Conservation (phyloP, 148 eudicot genomes). For the Selenicereus undatus region DNA sequence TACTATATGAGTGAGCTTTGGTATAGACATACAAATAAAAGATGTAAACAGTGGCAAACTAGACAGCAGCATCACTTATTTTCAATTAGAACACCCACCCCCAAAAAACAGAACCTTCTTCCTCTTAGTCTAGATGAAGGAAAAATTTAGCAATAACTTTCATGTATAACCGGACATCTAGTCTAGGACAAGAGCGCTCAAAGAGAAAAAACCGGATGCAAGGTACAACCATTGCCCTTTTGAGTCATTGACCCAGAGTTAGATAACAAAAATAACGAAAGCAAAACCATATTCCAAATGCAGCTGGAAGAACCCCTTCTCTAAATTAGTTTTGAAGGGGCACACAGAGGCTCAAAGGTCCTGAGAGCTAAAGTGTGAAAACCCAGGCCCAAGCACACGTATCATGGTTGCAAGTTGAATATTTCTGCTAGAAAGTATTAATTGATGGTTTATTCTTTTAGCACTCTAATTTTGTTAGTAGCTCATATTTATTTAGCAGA, state of each 20-base stretch:
- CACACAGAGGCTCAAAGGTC: background rate
- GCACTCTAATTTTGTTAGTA: too few relatives aligned
- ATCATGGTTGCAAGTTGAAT: background rate
- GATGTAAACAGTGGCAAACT: background rate
- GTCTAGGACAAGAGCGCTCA: too few relatives aligned
- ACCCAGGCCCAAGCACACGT: background rate
- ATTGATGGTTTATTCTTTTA: background rate
- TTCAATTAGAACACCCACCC: background rate
- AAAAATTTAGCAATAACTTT: too few relatives aligned
- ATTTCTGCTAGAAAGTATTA: background rate
- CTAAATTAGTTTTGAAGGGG: background rate
- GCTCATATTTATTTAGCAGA: too few relatives aligned
- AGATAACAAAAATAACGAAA: too few relatives aligned
- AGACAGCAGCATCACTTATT: background rate
- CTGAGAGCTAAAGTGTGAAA: too few relatives aligned
- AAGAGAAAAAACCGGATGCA: too few relatives aligned
- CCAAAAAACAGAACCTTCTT: background rate
- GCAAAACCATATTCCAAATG: background rate
- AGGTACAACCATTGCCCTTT: too few relatives aligned
- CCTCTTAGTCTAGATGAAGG: background rate
- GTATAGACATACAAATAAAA: background rate
- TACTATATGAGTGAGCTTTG: background rate
- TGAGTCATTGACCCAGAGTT: too few relatives aligned
- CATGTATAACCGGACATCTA: too few relatives aligned
- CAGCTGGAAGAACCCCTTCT: background rate